A percentile compares a stretch with the other conserved stretches of the same genome.
These are phyloP conservation scores for Phytophthora podocarpi DNA, from an alignment of 352 stramenopile species.

Conservation along the genomic window DNA sequence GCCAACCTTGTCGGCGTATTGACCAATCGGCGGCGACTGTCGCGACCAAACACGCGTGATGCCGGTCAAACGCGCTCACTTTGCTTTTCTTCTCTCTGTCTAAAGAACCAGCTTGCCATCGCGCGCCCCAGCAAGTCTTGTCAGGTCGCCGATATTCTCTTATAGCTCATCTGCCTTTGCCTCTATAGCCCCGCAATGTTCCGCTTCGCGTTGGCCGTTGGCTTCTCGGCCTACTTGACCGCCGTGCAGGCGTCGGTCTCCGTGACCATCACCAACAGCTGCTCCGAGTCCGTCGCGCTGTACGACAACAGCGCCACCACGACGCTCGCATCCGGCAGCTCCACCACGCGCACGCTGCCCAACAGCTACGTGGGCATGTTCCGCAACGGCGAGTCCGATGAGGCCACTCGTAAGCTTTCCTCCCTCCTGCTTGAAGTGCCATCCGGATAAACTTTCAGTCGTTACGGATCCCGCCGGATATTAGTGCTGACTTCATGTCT, in stretches of 20 bases:
- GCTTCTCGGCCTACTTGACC: constrained; percentile 26
- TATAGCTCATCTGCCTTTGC: background rate
- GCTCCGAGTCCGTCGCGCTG: constrained; percentile 50
- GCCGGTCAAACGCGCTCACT: constrained; percentile 22
- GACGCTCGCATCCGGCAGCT: constrained; percentile 42
- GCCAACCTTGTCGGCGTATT: background rate
- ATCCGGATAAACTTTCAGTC: constrained; percentile 15
- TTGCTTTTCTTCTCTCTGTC: constrained; percentile 28
- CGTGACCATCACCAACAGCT: constrained; percentile 50
- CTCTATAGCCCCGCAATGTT: constrained; percentile 17
- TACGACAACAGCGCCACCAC: constrained; percentile 63
- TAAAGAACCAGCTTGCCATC: constrained; percentile 28
- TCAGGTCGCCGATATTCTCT: constrained; percentile 27
- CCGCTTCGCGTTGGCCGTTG: constrained; percentile 22
- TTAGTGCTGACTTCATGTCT: too few species aligned
- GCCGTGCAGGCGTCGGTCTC: constrained; percentile 36
- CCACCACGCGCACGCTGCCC: constrained; percentile 44
- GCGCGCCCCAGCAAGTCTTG: background rate
- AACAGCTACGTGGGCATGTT: constrained; percentile 62
- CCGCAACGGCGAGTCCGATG: constrained; percentile 45
- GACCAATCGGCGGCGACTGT: constrained; percentile 1
- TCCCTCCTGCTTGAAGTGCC: constrained; percentile 1
- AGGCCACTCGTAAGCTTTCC: constrained; percentile 41
- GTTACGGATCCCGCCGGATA: constrained; percentile 3
- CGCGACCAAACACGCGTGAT: constrained; percentile 22